Percentiles rank a stretch among this genome's conserved stretches.
phyloP scores from a whole-genome alignment of 257 asterid species.

The Nicotiana otophora region DNA sequence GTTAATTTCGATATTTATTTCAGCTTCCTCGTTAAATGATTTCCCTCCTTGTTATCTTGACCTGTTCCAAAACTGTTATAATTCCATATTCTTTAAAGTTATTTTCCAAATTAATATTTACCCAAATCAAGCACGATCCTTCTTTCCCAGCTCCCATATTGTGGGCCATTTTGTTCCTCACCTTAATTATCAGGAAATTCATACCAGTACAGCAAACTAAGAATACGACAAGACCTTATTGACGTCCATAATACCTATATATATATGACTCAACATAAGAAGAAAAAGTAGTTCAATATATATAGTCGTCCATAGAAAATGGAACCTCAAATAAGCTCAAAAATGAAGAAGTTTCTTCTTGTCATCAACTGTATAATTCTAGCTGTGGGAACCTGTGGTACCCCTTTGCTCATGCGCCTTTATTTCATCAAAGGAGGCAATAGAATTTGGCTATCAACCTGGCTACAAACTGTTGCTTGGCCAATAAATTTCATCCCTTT shows the following conservation, averaged over 20 bases:
- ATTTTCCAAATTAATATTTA: too few species aligned
- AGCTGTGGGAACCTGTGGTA: slow-evolving; percentile 29
- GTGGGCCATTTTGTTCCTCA: not conserved
- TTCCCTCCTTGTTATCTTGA: too few species aligned
- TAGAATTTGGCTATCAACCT: slow-evolving; percentile 27
- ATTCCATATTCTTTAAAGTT: too few species aligned
- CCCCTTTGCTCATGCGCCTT: slow-evolving; percentile 22
- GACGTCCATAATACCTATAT: not conserved
- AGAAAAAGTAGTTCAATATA: not conserved
- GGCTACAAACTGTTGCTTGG: slow-evolving; percentile 26
- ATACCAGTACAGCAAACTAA: not conserved
- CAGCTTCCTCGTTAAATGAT: too few species aligned
- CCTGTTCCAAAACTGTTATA: too few species aligned
- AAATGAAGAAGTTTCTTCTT: slow-evolving; percentile 16
- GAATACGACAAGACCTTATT: not conserved
- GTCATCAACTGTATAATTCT: slow-evolving; percentile 19
- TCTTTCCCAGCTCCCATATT: not conserved
- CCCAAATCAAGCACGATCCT: too few species aligned
- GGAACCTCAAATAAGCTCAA: slow-evolving; percentile 9
- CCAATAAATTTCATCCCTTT: slow-evolving; percentile 18
- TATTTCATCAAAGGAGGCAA: slow-evolving; percentile 30
- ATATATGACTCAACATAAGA: not conserved
- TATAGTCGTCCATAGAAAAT: not conserved
- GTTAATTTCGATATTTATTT: too few species aligned
- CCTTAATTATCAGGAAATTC: not conserved